Base-by-base conservation (phyloP, 2,329 filamentous ascomycete genomes). In the Lithohypha guttulata region DNA sequence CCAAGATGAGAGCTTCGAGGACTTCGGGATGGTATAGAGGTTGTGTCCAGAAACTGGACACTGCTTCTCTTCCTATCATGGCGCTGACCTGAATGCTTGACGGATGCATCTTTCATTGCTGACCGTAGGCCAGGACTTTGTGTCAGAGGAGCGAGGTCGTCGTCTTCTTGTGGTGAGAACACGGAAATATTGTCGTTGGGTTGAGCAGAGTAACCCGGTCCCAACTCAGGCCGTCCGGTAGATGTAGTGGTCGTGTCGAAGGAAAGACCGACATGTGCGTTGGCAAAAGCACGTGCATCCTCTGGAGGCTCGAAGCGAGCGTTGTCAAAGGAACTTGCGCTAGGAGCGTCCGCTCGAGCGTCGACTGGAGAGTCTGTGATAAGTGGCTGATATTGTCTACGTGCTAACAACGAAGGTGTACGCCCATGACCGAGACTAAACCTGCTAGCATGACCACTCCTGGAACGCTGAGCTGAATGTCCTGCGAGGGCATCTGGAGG, bases 71-170 rank as follows among this genome's bases (percentile, higher is more conserved):
- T 68, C 54, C 70, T 66, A 32, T 71, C 68, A 43, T 68, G 63
- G 27, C 59, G 56, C 45, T 65, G 61, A 28, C 60, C 61, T 20
- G 60, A 52, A 10, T 63, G 54, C 29, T 61, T 61, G 14, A 56
- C 56, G 13, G 64, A 63, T 13, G 71, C 70, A 45, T 67, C 70
- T 29, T 77, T 71, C 17, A 48, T 28, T 11, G 45, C 44, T 29
- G 74, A 73, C 45, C 75, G 69, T 29, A 77, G 55, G 46, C 71
- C 66, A 42, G 60, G 64, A 40, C 61, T 55, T 49, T 76, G 69
- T 1, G 76, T 81, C 55, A 79, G 58, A 10, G 68, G 73, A 55
- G 75, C 59, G 54, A 74, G 70, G 65, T 80, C 62, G 57, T 75
- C 66, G 46, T 74, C 68, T 28, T 64, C 59, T 27, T 63, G 39